Percentiles rank a stretch among this genome's conserved stretches.
phyloP scores from a whole-genome alignment of 2,329 filamentous ascomycete species.

The Claviceps humidiphila region DNA sequence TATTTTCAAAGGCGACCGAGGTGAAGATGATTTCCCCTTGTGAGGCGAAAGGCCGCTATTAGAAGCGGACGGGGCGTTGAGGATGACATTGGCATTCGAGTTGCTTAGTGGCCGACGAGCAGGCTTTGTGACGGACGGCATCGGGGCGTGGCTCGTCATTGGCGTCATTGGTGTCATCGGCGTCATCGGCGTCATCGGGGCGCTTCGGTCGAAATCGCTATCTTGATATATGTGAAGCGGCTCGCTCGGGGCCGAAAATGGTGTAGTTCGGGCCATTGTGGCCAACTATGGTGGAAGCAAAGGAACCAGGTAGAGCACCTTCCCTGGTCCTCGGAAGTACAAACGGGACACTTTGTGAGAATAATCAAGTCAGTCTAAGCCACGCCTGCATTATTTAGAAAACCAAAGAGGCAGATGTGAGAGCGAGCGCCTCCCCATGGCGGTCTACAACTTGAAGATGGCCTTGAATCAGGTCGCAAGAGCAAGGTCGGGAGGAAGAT shows the following conservation, averaged over 20 bases:
- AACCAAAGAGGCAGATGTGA: background rate
- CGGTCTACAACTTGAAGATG: background rate
- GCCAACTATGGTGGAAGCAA: constrained; percentile 17
- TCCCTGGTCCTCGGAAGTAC: background rate
- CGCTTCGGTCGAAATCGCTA: constrained; percentile 30
- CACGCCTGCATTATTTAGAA: background rate
- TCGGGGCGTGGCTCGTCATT: constrained; percentile 38
- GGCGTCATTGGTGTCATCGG: no score
- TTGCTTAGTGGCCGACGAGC: constrained; percentile 34
- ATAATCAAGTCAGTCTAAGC: background rate
- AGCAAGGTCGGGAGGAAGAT: background rate
- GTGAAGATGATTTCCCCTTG: constrained; percentile 52
- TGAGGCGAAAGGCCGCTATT: constrained; percentile 51
- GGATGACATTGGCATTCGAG: constrained; percentile 48
- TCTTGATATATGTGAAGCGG: constrained; percentile 41
- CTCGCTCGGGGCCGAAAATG: constrained; percentile 31
- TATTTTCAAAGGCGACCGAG: constrained; percentile 43
- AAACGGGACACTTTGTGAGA: background rate
- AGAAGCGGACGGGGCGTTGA: constrained; percentile 47
- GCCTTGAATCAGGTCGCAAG: background rate
- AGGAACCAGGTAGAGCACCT: constrained; percentile 1
- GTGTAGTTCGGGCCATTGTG: constrained; percentile 40
- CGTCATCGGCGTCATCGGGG: constrained; percentile 22
- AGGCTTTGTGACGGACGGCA: constrained; percentile 37
- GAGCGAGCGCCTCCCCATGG: background rate